These are phyloP conservation scores for Mrakia frigida DNA, from an alignment of 768 basidiomycete genomes.

Conservation along the genomic window DNA sequence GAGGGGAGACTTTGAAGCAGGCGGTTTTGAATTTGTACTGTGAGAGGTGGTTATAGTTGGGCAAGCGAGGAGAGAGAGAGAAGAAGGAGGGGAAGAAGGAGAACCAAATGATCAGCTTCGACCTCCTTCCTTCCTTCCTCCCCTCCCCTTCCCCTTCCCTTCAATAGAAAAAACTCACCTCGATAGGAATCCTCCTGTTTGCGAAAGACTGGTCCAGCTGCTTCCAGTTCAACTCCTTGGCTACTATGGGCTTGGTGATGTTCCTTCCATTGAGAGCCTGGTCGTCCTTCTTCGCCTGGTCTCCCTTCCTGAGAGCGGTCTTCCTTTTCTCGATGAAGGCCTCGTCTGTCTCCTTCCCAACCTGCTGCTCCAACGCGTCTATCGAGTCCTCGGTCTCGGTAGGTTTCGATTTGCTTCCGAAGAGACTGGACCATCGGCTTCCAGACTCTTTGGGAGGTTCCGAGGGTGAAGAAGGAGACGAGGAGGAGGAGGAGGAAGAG, in stretches of 20 bases:
- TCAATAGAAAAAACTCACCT: neutral
- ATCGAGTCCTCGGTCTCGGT: neutral
- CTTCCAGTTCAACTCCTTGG: neutral
- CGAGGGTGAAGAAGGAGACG: neutral
- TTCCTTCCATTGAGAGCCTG: neutral
- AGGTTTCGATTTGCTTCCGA: neutral
- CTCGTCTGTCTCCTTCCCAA: neutral
- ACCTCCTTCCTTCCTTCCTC: neutral
- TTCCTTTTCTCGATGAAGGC: neutral
- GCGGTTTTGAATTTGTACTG: slow-evolving; percentile 92
- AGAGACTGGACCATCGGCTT: neutral
- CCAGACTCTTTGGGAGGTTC: neutral
- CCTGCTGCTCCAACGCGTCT: neutral
- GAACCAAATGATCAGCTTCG: neutral
- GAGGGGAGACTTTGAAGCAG: slow-evolving; percentile 79
- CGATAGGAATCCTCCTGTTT: neutral
- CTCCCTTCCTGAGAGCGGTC: neutral
- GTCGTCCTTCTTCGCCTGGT: neutral
- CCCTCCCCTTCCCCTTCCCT: neutral
- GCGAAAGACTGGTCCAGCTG: neutral
- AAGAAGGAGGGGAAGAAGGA: neutral
- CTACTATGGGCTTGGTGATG: neutral
- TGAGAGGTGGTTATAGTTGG: neutral
- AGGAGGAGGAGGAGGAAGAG: neutral
- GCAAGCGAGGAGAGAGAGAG: neutral